Evolutionary conservation across 225 moss, liverwort and hornwort species (phyloP).

Genomic region (Marchantia paleacea): DNA sequence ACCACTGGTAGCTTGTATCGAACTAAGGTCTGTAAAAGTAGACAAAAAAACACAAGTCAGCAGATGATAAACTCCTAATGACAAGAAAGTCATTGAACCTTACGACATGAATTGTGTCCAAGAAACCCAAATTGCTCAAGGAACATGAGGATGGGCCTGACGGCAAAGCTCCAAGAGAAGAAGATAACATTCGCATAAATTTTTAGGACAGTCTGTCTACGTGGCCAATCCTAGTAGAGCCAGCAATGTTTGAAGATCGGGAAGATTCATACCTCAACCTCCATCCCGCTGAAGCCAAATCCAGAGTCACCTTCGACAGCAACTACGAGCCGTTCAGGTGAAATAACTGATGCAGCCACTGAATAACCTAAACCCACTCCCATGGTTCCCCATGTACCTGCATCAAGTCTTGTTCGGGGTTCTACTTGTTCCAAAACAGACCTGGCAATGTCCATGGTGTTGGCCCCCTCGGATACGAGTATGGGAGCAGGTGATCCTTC

Average conservation of each 20-base stretch:
- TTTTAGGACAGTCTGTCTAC: background rate
- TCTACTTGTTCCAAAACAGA: constrained; percentile 83
- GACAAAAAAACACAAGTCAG: background rate
- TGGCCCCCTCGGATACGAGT: constrained; percentile 91
- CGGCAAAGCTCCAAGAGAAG: background rate
- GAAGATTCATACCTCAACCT: constrained; percentile 71
- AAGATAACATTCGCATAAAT: background rate
- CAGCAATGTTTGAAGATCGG: background rate
- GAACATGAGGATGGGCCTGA: background rate
- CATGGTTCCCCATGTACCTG: constrained; percentile 99
- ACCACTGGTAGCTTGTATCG: constrained; percentile 90
- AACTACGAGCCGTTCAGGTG: constrained; percentile 79
- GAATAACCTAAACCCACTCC: constrained; percentile 93
- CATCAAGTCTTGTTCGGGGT: constrained; percentile 89
- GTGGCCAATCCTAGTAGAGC: background rate
- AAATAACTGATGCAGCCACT: constrained; percentile 85
- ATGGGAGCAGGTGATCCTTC: constrained; percentile 92
- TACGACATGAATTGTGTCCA: too few relatives aligned
- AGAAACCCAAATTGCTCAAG: too few relatives aligned
- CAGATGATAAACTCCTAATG: background rate
- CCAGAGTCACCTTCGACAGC: constrained; percentile 99
- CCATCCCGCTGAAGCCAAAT: constrained; percentile 96
- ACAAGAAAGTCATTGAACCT: too few relatives aligned
- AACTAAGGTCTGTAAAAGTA: constrained; percentile 65
- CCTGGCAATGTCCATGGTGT: constrained; percentile 94